Evolutionary conservation across 495 filamentous ascomycete species (phyloP), one percentile per base, ranked within the genome.

Genomic region (Corynascus novoguineensis): DNA sequence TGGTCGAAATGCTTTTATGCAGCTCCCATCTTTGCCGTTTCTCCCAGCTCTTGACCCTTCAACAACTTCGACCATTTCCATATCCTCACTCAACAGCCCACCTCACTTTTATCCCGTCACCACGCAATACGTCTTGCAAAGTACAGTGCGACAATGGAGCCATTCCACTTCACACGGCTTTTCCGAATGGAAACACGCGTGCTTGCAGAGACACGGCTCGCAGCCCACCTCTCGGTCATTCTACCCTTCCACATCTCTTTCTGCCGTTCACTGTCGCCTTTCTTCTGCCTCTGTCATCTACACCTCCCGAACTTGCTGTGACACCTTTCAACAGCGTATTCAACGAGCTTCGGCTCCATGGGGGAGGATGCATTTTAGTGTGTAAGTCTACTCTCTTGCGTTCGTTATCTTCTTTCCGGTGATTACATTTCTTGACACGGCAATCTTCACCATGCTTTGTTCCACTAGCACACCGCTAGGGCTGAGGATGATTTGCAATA

Each of bases 281-380:
- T 25, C 38, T 35, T 14, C 28, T 40, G 10, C 4, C 15, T 45
- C n/a, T 19, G 35, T 53, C 38, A 4, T 31, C 50, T 24, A 6
- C 4, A 15, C 34, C 50, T 1, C 24, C n/a, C 37, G 10, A 6
- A 37, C 10, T 42, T 42, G 41, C n/a, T 53, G 24, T 25, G 28
- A 21, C 45, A 3, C 15, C 8, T n/a, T 28, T 10, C 22, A 22
- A n/a, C 42, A 22, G 28, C 22, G 17, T 32, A 29, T 3, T 32
- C 28, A 21, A 1, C 32, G 32, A 29, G 24, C 22, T 31, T 15
- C 42, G 22, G 15, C 32, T 47, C 5, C 3, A 17, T 5, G 7
- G 15, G n/a, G 4, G 22, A 55, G 12, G 32, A 47, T 55, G 53
- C 53, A 28, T 15, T 40, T 55, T 44, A 55, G n/a, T 12, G 22